phyloP scores from a whole-genome alignment of 352 stramenopile species.

The Aphanomyces astaci region DNA sequence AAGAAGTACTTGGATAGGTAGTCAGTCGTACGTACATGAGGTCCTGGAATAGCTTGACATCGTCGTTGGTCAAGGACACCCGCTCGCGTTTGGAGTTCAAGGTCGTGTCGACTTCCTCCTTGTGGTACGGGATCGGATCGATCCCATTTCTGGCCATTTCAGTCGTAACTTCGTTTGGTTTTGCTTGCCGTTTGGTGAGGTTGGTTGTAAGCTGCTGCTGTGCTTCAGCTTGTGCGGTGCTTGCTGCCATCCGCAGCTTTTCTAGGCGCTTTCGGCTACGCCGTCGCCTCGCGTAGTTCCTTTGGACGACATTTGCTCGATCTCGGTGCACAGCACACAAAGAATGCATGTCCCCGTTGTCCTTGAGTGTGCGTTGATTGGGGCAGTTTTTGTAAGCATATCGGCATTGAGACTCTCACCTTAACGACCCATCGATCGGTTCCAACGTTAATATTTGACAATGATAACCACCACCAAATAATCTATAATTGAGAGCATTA shows the following conservation, averaged over 20 bases:
- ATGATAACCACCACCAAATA: too few relatives aligned
- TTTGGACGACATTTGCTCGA: constrained; percentile 18
- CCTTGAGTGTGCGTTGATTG: constrained; percentile 16
- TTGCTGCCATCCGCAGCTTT: not conserved
- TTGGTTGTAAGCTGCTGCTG: not conserved
- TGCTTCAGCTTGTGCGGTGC: not conserved
- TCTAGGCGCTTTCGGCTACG: constrained; percentile 11
- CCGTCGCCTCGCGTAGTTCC: constrained; percentile 9
- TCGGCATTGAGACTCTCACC: constrained; percentile 7
- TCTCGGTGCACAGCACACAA: constrained; percentile 19
- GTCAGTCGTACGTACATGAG: constrained; percentile 22
- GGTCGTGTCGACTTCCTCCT: not conserved
- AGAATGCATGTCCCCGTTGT: constrained; percentile 23
- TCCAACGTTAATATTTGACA: too few relatives aligned
- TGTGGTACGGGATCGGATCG: not conserved
- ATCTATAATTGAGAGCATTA: too few relatives aligned
- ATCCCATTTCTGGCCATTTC: not conserved
- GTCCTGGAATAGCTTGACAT: constrained; percentile 13
- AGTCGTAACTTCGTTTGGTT: not conserved
- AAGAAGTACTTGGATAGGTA: too few relatives aligned
- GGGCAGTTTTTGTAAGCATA: constrained; percentile 23
- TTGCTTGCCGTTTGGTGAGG: not conserved
- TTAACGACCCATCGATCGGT: not conserved
- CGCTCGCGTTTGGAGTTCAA: not conserved
- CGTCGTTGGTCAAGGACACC: constrained; percentile 12